phyloP scores from a whole-genome alignment of 164 flowering plant genomes.

The Protea cynaroides region DNA sequence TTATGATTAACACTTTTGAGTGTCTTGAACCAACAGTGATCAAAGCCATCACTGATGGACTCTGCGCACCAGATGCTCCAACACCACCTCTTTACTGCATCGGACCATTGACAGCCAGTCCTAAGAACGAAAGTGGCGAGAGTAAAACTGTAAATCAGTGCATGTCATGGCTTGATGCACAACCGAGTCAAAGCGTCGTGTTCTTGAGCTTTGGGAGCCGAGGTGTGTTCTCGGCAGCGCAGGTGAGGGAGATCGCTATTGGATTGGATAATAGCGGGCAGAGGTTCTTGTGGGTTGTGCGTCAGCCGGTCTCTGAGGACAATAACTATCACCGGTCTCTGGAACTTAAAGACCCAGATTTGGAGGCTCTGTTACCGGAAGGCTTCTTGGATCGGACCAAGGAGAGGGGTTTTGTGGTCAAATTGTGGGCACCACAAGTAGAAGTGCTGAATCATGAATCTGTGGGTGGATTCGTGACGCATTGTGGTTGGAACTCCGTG shows the following conservation, averaged over 20 bases:
- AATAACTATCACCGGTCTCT: background rate
- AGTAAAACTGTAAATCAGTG: background rate
- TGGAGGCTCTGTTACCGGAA: no score
- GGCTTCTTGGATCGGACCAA: constrained; percentile 22
- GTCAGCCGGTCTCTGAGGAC: no score
- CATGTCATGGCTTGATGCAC: background rate
- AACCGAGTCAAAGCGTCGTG: constrained; percentile 6
- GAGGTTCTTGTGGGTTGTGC: constrained; percentile 25
- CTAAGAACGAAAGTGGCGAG: background rate
- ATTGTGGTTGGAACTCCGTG: constrained; percentile 29
- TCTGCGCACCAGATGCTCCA: no score
- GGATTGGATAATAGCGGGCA: constrained; percentile 24
- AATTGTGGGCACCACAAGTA: constrained; percentile 29
- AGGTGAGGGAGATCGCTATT: no score
- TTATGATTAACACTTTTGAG: constrained; percentile 31
- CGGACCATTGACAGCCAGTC: constrained; percentile 16
- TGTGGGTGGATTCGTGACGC: constrained; percentile 24
- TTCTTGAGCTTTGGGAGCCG: constrained; percentile 9
- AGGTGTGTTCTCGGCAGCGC: no score
- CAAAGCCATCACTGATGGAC: constrained; percentile 13
- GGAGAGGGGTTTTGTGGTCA: constrained; percentile 14
- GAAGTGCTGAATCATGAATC: no score
- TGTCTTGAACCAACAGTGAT: constrained; percentile 17
- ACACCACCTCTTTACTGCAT: no score
- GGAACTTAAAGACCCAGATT: no score